Evolutionary conservation across 2,329 filamentous ascomycete genomes (phyloP), one percentile per base, ranked within the genome.

Genomic region (Aspergillus melleus): DNA sequence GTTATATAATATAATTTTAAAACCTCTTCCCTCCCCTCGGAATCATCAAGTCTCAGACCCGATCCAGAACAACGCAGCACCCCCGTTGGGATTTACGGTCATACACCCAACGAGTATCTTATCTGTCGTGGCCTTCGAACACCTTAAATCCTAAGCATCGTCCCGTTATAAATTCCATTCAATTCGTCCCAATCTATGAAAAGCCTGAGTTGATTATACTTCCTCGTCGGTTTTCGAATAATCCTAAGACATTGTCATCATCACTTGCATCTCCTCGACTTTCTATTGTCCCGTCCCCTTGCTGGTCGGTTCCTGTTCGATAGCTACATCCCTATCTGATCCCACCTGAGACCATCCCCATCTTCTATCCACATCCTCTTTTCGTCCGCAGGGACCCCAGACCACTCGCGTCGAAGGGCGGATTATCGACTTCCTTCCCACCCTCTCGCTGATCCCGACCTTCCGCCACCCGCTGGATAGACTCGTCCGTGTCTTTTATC

Each of bases 211-310:
- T 53, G 46, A 57, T 58, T 59, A 61, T 46, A 53, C 49, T 53
- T 54, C 49, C 53, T 55, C 44, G 36, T 54, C 53, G 44, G 44
- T 32, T 39, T 46, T 52, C 55, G 51, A 60, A 63, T 60, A 56
- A 24, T 49, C 57, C 61, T 67, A 61, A 67, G 65, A 67, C 65
- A 67, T 63, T 55, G 36, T 55, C 26, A 46, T 56, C 39, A 39
- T 47, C 44, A 60, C 58, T 56, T 64, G 61, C 62, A 44, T 62
- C 62, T 49, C 20, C 44, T 58, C 55, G 54, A 52, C 54, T 61
- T 61, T 52, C 60, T 56, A 57, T 51, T 52, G 54, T 53, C 60
- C 36, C 57, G 53, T 57, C 47, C 65, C 64, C 65, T 66, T 66
- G 65, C 65, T 66, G 63, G 57, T 54, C 56, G 16, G 24, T 52